These are phyloP conservation scores for Rhodotorula taiwanensis DNA, from an alignment of 768 basidiomycete species.

Conservation along the genomic window DNA sequence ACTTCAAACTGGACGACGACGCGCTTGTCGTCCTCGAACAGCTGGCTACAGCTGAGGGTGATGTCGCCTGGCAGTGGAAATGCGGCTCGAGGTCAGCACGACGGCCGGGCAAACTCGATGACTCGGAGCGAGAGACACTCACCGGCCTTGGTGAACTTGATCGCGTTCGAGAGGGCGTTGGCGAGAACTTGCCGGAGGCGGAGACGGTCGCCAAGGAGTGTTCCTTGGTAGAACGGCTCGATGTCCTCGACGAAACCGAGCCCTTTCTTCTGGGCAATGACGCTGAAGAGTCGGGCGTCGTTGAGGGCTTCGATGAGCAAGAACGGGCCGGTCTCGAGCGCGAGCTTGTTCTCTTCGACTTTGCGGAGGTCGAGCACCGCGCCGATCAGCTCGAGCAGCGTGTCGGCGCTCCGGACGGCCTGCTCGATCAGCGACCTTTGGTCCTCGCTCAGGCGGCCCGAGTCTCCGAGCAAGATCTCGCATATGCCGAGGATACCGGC, in stretches of 20 bases:
- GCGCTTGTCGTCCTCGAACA: conserved; percentile 10
- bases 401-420: conserved; percentile 36
- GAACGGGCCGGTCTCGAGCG: conserved; percentile 33
- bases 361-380: conserved; percentile 36
- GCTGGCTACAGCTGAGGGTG: conserved; percentile 21
- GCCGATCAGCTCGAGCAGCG: conserved; percentile 34
- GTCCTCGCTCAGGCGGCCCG: neutral
- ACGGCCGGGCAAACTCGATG: neutral
- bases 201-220: conserved; percentile 32
- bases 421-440: conserved; percentile 23
- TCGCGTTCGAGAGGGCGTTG: conserved; percentile 31
- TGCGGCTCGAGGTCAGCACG: no score
- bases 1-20: conserved; percentile 21
- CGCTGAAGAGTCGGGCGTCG: conserved; percentile 31
- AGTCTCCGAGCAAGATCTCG: conserved; percentile 17
- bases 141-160: conserved; percentile 34
- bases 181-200: conserved; percentile 33
- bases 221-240: conserved; percentile 10
- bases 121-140: no score
- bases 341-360: conserved; percentile 35
- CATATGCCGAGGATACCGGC: conserved; percentile 33
- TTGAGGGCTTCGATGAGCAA: conserved; percentile 13
- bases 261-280: conserved; percentile 28
- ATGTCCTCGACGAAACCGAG: conserved; percentile 28
- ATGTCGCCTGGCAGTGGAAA: conserved; percentile 22